Percentiles rank a stretch among this genome's conserved stretches.
phyloP scores from a whole-genome alignment of 352 stramenopile species.

The Phytophthora pistaciae region DNA sequence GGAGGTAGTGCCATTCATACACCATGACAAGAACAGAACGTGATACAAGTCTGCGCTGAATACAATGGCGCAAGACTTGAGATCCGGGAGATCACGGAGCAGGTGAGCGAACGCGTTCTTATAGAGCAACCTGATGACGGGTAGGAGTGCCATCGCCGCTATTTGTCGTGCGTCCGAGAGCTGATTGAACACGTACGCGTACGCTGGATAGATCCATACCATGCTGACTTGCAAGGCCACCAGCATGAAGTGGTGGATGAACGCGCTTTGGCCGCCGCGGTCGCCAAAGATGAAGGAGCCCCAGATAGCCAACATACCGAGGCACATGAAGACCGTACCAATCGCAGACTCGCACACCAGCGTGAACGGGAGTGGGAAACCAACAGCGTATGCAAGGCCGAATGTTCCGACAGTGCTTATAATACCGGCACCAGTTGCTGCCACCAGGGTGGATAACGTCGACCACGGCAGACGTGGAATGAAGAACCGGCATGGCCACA shows the following conservation, averaged over 20 bases:
- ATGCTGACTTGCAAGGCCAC: not conserved
- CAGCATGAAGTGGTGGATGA: not conserved
- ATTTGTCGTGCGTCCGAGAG: not conserved
- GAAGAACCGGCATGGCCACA: not conserved
- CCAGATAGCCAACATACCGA: not conserved
- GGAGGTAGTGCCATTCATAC: not conserved
- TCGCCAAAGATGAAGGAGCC: not conserved
- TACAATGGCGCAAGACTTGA: not conserved
- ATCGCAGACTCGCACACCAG: not conserved
- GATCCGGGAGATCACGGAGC: not conserved
- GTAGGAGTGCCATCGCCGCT: not conserved
- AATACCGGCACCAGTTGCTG: not conserved
- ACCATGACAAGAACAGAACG: not conserved
- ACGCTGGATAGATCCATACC: not conserved
- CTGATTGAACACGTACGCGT: not conserved
- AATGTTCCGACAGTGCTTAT: not conserved
- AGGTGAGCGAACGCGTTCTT: not conserved
- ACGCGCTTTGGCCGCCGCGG: not conserved
- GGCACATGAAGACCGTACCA: not conserved
- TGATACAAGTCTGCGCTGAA: slow-evolving; percentile 1
- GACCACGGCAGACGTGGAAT: not conserved
- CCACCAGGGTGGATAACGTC: not conserved
- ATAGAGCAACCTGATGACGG: not conserved
- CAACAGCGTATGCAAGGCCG: not conserved
- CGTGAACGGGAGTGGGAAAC: slow-evolving; percentile 7